Evolutionary conservation across 108 stramenopile species (phyloP), one percentile per base, ranked within the genome.

Genomic region (Chaetoceros muelleri): DNA sequence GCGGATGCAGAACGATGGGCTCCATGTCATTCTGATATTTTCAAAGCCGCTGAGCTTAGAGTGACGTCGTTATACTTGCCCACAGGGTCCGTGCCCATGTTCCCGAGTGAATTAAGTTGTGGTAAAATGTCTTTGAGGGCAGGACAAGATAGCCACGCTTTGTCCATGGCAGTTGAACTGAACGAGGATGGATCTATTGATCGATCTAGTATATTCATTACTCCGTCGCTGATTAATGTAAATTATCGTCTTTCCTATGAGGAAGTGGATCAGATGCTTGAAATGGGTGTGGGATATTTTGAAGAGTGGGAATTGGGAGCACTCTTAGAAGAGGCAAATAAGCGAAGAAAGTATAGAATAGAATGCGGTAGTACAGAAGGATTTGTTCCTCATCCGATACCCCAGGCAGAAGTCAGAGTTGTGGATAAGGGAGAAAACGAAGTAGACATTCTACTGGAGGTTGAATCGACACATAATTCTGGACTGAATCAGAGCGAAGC

Each of bases 291-390:
- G 7, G 88, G 66, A 2, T 85, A 83, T 49, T 57, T 52, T 1
- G 88, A 90, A 62, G 88, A 90, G 57, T 90, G 88, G 88, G 65
- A 90, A 64, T 50, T 90, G n/a, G 88, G 88, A 30, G 80, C 67
- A 29, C 55, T 90, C 44, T 58, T 83, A n/a, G 62, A 51, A 16
- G 76, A 69, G 3, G 88, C 84, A 8, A 79, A 52, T 3, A 58
- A 58, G 52, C 66, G 88, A 51, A 72, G 80, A 29, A 52, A 56
- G 23, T 72, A 79, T 62, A 64, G 88, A 31, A 71, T 79, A 2
- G 16, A 46, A 49, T 73, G 67, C 62, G 82, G 82, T 16, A 74
- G 76, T 2, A 63, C 78, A 10, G 88, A 90, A 61, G 75, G 72
- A 18, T 60, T 81, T 51, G 55, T 89, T 29, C 78, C 79, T 0